These are phyloP conservation scores for Talaromyces sp. DNA, from an alignment of 2,329 filamentous ascomycete genomes.

Conservation along the genomic window DNA sequence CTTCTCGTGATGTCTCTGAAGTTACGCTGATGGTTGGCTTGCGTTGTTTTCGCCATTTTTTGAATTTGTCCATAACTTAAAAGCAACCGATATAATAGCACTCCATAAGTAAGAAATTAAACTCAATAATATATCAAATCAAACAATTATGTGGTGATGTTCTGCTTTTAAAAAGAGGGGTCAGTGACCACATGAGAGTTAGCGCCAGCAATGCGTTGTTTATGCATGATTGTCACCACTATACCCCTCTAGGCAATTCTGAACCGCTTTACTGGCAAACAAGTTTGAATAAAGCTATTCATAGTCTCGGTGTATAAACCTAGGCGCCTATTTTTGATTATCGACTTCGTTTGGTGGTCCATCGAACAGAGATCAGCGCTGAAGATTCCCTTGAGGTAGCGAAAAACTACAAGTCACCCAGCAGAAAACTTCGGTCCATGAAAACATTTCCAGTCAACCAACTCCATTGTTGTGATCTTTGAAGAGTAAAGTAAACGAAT, in stretches of 20 bases:
- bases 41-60: conserved; percentile 1
- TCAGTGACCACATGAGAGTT: not conserved
- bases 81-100: not conserved
- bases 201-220: conserved; percentile 1
- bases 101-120: not conserved
- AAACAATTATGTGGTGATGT: not conserved
- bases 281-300: no score
- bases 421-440: no score
- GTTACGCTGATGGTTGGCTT: not conserved
- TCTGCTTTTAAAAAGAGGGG: not conserved
- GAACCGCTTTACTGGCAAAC: no score
- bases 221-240: not conserved
- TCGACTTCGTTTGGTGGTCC: no score
- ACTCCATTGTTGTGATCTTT: no score
- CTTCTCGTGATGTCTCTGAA: not conserved
- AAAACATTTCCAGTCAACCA: not conserved
- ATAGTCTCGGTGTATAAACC: no score
- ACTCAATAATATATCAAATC: not conserved
- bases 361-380: no score
- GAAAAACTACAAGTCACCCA: no score
- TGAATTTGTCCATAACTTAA: not conserved
- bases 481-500: no score
- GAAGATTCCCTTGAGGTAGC: no score
- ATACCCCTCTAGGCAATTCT: not conserved
- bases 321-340: no score